Evolutionary conservation across 495 filamentous ascomycete species (phyloP).

Genomic region (Daldinia childiae): DNA sequence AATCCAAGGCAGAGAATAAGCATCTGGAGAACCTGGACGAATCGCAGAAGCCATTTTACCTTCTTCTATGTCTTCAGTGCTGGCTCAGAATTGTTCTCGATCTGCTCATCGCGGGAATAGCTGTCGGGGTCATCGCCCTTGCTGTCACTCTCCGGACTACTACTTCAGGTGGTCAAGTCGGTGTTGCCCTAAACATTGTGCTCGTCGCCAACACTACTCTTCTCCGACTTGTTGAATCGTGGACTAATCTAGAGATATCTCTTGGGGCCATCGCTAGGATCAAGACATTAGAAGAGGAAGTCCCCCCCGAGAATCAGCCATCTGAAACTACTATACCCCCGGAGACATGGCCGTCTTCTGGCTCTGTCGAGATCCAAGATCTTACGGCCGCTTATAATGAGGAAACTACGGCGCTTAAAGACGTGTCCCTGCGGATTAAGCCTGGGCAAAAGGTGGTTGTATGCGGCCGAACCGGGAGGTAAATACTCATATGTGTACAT

Average conservation of each 20-base stretch:
- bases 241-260: conserved; percentile 54
- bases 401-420: conserved; percentile 45
- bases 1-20: conserved; percentile 53
- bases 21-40: conserved; percentile 64
- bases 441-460: conserved; percentile 69
- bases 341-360: conserved; percentile 55
- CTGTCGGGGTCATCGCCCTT: conserved; percentile 53
- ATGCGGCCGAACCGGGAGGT: conserved; percentile 51
- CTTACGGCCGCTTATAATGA: conserved; percentile 51
- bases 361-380: conserved; percentile 59
- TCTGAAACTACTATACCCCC: conserved; percentile 60
- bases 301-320: conserved; percentile 59
- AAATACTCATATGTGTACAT: background rate
- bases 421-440: conserved; percentile 60
- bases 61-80: conserved; percentile 63
- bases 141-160: conserved; percentile 47
- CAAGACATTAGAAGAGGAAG: conserved; percentile 61
- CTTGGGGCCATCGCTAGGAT: conserved; percentile 63
- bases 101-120: conserved; percentile 55
- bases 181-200: conserved; percentile 54
- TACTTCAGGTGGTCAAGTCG: conserved; percentile 49
- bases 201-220: conserved; percentile 48
- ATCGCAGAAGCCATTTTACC: conserved; percentile 59
- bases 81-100: conserved; percentile 63
- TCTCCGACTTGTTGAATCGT: conserved; percentile 48